phyloP scores from a whole-genome alignment of 768 basidiomycete genomes.

The Psilocybe tampanensis region DNA sequence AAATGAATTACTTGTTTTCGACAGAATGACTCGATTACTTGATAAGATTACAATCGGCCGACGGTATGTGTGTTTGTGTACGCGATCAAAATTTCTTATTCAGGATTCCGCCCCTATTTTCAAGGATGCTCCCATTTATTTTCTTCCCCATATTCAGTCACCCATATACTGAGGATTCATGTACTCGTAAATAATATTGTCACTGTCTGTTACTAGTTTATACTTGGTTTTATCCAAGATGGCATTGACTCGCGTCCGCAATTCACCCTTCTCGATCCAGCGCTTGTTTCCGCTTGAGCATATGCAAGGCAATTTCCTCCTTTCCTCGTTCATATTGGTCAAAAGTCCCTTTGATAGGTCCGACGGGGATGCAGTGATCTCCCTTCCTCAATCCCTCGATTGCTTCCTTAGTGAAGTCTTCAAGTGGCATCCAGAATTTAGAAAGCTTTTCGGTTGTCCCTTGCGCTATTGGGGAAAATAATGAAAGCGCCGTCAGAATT shows the following conservation, averaged over 20 bases:
- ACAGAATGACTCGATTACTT: constrained; percentile 10
- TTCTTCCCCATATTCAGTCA: no score
- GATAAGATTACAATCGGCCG: constrained; percentile 14
- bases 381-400: constrained; percentile 31
- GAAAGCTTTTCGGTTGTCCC: constrained; percentile 49
- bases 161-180: no score
- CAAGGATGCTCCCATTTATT: no score
- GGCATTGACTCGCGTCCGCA: background rate
- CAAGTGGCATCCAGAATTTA: constrained; percentile 57
- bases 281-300: constrained; percentile 14
- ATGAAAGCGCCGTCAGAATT: no score
- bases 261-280: background rate
- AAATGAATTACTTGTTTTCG: no score
- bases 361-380: constrained; percentile 27
- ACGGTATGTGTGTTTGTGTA: no score
- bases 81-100: no score
- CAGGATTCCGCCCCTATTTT: no score
- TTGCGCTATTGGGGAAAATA: constrained; percentile 39
- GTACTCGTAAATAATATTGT: no score
- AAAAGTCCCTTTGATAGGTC: constrained; percentile 23
- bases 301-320: constrained; percentile 24
- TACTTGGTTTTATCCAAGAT: no score
- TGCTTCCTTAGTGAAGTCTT: constrained; percentile 42
- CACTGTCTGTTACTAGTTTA: no score
- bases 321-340: constrained; percentile 38